Base-by-base conservation (phyloP, 2,329 filamentous ascomycete species). In the Trichoderma simmonsii region DNA sequence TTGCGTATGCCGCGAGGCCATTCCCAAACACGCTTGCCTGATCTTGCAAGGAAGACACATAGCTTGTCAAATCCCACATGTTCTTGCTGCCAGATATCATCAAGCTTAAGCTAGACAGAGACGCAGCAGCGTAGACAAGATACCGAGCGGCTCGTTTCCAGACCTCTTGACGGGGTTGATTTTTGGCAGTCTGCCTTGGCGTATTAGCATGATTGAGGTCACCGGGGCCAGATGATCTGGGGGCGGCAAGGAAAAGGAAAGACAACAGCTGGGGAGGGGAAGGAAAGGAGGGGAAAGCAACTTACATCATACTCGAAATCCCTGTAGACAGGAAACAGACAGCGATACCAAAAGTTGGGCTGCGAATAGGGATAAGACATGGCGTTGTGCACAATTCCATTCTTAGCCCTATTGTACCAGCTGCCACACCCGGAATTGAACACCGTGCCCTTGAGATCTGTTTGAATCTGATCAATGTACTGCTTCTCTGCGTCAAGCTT, bases 351-450 rank as follows among this genome's bases (percentile, higher is more conserved):
- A 57, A 76, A 81, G 28, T 79, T 73, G 0, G 73, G 74, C 72
- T 83, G 82, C 3, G 75, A 78, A 72, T 78, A 81, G 1, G 82
- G 82, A 72, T 82, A 83, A 1, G 76, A 79, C 69, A 77, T 78
- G 18, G 77, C 75, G 62, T 84, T 83, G 79, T 79, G 81, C 21
- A 51, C 72, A 30, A 74, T 73, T 36, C 78, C 77, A 14, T 76
- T 73, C 12, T 66, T 73, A 14, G 65, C 75, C 34, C 71, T 74
- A 70, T 76, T 75, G 72, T 84, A 84, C 82, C 82, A 84, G 74
- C 75, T 83, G 39, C 75, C 71, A 69, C 82, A 83, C 0, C 79
- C 79, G 0, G 78, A 78, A 21, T 72, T 75, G 77, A 78, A 83
- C 0, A 84, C 81, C 0, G 77, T 83, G 3, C 80, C 76, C 1